Percentiles rank a stretch among this genome's conserved stretches.
These are phyloP conservation scores for Suillus plorans DNA, from an alignment of 768 basidiomycete species.

Conservation along the genomic window DNA sequence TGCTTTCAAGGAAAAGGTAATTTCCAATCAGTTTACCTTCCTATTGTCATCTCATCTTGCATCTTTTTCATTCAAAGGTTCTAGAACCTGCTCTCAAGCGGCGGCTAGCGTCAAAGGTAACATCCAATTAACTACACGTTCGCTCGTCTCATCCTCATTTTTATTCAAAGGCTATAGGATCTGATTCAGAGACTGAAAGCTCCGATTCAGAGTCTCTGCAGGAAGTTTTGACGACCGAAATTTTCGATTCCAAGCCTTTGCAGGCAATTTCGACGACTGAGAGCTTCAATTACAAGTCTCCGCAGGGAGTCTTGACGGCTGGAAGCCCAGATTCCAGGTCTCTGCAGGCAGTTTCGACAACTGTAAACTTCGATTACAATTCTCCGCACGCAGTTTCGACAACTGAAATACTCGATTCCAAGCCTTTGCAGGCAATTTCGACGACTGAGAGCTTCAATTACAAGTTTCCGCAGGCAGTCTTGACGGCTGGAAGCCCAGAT, in stretches of 20 bases:
- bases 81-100: too few relatives aligned
- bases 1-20: too few relatives aligned
- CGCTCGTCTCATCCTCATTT: background rate
- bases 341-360: background rate
- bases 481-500: too few relatives aligned
- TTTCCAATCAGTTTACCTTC: background rate
- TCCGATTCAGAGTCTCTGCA: background rate
- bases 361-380: background rate
- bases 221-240: background rate
- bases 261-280: background rate
- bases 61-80: too few relatives aligned
- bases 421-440: too few relatives aligned
- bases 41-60: background rate
- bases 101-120: background rate
- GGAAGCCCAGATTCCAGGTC: background rate
- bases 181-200: background rate
- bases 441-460: too few relatives aligned
- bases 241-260: background rate
- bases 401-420: too few relatives aligned
- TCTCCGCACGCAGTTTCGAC: background rate
- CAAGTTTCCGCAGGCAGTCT: too few relatives aligned
- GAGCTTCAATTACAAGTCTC: background rate
- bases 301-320: background rate
- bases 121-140: background rate
- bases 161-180: background rate